Conservation (phyloP, 2,329 filamentous ascomycete genomes). For the Claviceps sp. region DNA sequence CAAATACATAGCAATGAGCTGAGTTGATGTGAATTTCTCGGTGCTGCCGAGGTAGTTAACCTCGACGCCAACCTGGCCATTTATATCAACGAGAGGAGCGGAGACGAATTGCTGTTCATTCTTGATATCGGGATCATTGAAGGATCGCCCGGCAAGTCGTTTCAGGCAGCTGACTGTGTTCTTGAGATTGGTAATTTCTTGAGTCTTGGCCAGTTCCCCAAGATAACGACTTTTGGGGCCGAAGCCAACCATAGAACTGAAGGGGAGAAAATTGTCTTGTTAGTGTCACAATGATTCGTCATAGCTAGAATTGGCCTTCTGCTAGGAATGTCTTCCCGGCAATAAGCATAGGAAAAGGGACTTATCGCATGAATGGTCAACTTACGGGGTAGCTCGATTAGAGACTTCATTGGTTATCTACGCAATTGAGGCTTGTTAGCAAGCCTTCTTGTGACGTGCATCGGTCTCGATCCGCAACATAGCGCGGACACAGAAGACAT, state of each 20-base stretch:
- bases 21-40: conserved; percentile 86
- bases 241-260: conserved; percentile 85
- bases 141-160: conserved; percentile 74
- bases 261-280: not conserved
- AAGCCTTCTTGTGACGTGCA: not conserved
- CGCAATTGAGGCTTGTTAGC: conserved; percentile 3
- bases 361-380: conserved; percentile 18
- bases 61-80: conserved; percentile 90
- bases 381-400: conserved; percentile 95
- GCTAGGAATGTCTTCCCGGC: not conserved
- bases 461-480: not conserved
- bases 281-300: too few relatives aligned
- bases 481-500: not conserved
- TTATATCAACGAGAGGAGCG: conserved; percentile 72
- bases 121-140: conserved; percentile 83
- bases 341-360: conserved; percentile 1
- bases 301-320: not conserved
- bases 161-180: conserved; percentile 93
- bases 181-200: conserved; percentile 98
- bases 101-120: conserved; percentile 88
- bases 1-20: conserved; percentile 89
- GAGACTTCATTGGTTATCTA: conserved; percentile 99
- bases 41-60: conserved; percentile 89
- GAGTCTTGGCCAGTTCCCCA: conserved; percentile 91
- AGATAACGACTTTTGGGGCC: conserved; percentile 87